Base-by-base conservation (phyloP, 768 basidiomycete species). In the Filobasidium wieringae region DNA sequence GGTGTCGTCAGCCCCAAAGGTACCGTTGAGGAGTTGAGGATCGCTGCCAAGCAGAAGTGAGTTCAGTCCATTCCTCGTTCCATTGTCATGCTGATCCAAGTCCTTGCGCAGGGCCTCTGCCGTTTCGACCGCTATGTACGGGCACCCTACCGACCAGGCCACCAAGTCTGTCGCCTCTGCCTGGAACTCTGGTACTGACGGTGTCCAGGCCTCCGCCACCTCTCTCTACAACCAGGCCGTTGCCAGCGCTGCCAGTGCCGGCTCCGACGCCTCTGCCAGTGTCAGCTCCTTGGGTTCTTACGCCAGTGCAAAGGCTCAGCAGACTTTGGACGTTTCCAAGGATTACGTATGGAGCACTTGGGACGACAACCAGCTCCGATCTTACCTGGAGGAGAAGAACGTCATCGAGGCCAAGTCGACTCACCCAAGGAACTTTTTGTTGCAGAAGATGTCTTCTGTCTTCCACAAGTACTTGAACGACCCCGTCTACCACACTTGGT, bases 301-400 rank as follows among this genome's bases (percentile, higher is more conserved):
- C 60, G 69, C 70, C n/a, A 66, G 66, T 26, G 65, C 67, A 30
- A 68, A 71, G 59, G 74, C 67, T 14, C 51, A 62, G 30, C 62
- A 59, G 54, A 64, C 58, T 40, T 49, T 88, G 22, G 85, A 91
- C 61, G 81, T 86, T 58, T 72, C 82, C 30, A 87, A 83, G 70
- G 91, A 96, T 71, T 92, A 90, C 64, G 75, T 91, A 17, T 93
- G 86, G 72, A 88, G 86, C 0, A 81, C 85, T 0, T 95, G 93
- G 93, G 83, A 86, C 56, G 88, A 92, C 63, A 84, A 78, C 65
- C 78, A 79, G 62, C 73, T 96, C 31, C 27, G 55, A 40, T 31
- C 67, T 0, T 95, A 84, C 75, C 80, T 92, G 43, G 82, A 85
- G 67, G 78, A 84, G 36, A 82, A 87, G 66, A 85, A 85, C 26